Conservation (phyloP, 1,284 basidiomycete genomes). For the Pterulicium gracile region DNA sequence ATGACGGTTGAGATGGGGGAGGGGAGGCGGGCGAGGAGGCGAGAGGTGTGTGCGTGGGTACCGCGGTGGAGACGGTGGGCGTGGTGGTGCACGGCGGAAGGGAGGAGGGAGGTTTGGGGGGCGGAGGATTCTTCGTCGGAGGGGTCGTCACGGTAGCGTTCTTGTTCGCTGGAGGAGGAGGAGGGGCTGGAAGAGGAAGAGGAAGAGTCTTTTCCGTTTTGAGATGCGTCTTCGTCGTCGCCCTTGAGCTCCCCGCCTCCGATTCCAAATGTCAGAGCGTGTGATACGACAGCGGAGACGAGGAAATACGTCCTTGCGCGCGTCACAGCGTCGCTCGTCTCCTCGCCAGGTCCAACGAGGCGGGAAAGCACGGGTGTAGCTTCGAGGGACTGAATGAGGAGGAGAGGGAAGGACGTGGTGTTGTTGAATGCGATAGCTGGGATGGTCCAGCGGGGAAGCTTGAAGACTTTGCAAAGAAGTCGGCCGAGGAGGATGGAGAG, state of each 20-base stretch:
- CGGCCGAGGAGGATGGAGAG: background rate
- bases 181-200: too few relatives aligned
- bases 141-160: background rate
- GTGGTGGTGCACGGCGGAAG: background rate
- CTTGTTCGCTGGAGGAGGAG: background rate
- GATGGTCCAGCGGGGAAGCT: background rate
- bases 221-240: background rate
- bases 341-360: background rate
- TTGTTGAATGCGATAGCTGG: background rate
- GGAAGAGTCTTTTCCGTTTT: too few relatives aligned
- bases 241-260: background rate
- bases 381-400: background rate
- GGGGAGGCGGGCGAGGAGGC: background rate
- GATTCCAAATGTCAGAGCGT: background rate
- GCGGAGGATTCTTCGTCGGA: background rate
- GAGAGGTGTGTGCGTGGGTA: background rate
- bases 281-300: background rate
- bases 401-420: background rate
- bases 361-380: background rate
- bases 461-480: background rate
- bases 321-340: background rate
- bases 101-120: background rate
- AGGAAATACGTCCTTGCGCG: background rate
- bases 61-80: background rate
- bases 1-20: background rate